Conservation (phyloP, 2,329 filamentous ascomycete genomes). For the Colletotrichum liaoningense region DNA sequence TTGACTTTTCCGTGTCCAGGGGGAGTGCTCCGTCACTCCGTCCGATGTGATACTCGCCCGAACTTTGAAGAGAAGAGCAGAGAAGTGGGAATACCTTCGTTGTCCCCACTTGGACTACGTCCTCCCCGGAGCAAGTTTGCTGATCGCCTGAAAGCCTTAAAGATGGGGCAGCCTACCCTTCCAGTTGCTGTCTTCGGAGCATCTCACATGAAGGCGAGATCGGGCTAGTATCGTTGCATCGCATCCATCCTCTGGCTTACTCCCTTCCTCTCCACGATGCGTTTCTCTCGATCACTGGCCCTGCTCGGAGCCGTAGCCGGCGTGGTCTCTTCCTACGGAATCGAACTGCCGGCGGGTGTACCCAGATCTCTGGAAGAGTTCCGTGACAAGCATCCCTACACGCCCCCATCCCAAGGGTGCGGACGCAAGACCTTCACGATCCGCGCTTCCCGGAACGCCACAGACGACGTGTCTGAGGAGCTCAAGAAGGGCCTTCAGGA, state of each 20-base stretch:
- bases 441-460: conserved; percentile 58
- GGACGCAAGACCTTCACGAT: conserved; percentile 32
- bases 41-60: conserved; percentile 22
- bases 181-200: not conserved
- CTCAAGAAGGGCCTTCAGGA: conserved; percentile 65
- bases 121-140: not conserved
- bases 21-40: not conserved
- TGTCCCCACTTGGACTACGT: conserved; percentile 10
- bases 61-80: not conserved
- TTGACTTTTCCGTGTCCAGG: conserved; percentile 15
- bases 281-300: conserved; percentile 8
- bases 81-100: conserved; percentile 31
- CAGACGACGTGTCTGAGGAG: conserved; percentile 67
- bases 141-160: conserved; percentile 8
- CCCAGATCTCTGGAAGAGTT: conserved; percentile 33
- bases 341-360: conserved; percentile 34
- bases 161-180: conserved; percentile 1
- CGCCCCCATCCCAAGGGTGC: conserved; percentile 16
- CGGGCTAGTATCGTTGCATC: conserved; percentile 16
- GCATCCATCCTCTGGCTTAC: conserved; percentile 11
- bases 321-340: conserved; percentile 16
- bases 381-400: conserved; percentile 35
- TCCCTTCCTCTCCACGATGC: conserved; percentile 7
- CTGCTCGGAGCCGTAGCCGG: conserved; percentile 15
- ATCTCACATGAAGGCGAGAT: not conserved